Percentiles rank a stretch among this genome's conserved stretches.
phyloP scores from a whole-genome alignment of 768 basidiomycete species.

The Termitomyces sp. region DNA sequence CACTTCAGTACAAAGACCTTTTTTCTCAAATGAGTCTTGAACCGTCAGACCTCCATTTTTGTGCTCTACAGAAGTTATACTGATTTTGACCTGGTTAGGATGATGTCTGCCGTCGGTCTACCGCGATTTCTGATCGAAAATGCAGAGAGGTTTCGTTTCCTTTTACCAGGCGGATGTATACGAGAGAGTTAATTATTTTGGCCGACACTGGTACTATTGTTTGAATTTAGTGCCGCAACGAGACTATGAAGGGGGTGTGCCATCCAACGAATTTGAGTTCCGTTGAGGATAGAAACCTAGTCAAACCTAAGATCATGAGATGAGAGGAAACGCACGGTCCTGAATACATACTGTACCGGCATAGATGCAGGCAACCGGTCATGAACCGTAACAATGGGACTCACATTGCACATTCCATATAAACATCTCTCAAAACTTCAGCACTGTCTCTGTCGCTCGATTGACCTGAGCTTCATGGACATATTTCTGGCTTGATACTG shows the following conservation, averaged over 20 bases:
- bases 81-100: constrained; percentile 16
- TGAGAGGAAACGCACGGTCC: background rate
- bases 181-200: constrained; percentile 20
- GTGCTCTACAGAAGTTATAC: background rate
- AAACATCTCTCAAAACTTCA: no score
- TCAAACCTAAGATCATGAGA: background rate
- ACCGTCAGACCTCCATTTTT: constrained; percentile 33
- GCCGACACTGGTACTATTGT: background rate
- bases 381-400: no score
- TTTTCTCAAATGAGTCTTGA: constrained; percentile 48
- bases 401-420: no score
- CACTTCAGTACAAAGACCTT: constrained; percentile 47
- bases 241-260: background rate
- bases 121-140: constrained; percentile 51
- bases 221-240: background rate
- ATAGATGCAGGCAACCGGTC: no score
- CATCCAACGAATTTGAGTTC: background rate
- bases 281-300: background rate
- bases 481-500: no score
- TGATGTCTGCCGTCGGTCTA: constrained; percentile 46
- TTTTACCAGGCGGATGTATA: constrained; percentile 52
- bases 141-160: constrained; percentile 44
- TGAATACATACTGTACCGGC: background rate
- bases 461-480: no score
- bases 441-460: no score